A percentile compares a stretch with the other conserved stretches of the same genome.
Conservation (phyloP, 2,329 filamentous ascomycete species). For the Monosporascus sp. region DNA sequence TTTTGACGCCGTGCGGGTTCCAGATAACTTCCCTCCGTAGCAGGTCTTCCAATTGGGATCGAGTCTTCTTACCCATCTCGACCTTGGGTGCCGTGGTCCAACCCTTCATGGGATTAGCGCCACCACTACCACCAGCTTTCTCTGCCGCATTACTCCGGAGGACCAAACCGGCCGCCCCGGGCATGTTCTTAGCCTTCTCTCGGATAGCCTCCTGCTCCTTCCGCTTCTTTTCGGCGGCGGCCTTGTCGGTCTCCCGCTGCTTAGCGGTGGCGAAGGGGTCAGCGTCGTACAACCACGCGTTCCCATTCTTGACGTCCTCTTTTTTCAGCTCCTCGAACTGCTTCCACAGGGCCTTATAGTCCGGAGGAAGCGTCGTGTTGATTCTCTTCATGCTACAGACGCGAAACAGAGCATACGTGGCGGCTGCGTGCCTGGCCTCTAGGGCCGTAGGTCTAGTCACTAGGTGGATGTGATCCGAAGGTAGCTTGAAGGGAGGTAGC, state of each 20-base stretch:
- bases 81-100: slow-evolving; percentile 86
- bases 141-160: slow-evolving; percentile 41
- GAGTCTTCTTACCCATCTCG: slow-evolving; percentile 81
- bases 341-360: slow-evolving; percentile 87
- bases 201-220: slow-evolving; percentile 63
- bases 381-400: slow-evolving; percentile 95
- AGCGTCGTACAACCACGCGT: slow-evolving; percentile 87
- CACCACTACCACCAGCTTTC: slow-evolving; percentile 25
- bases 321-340: slow-evolving; percentile 80
- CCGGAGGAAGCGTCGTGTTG: slow-evolving; percentile 88
- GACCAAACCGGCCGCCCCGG: slow-evolving; percentile 51
- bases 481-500: slow-evolving; percentile 78
- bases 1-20: slow-evolving; percentile 73
- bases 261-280: slow-evolving; percentile 82
- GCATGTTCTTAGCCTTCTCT: slow-evolving; percentile 62
- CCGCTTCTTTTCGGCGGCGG: slow-evolving; percentile 71
- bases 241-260: slow-evolving; percentile 74
- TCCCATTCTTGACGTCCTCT: slow-evolving; percentile 72
- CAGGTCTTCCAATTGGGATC: slow-evolving; percentile 72
- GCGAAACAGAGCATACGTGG: slow-evolving; percentile 84
- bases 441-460: slow-evolving; percentile 73
- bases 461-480: slow-evolving; percentile 68
- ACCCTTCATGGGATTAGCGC: slow-evolving; percentile 55
- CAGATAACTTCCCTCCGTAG: slow-evolving; percentile 75
- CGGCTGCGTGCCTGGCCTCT: slow-evolving; percentile 89